Evolutionary conservation across 805 yeast species (phyloP).

Genomic region (Candida oleophila): DNA sequence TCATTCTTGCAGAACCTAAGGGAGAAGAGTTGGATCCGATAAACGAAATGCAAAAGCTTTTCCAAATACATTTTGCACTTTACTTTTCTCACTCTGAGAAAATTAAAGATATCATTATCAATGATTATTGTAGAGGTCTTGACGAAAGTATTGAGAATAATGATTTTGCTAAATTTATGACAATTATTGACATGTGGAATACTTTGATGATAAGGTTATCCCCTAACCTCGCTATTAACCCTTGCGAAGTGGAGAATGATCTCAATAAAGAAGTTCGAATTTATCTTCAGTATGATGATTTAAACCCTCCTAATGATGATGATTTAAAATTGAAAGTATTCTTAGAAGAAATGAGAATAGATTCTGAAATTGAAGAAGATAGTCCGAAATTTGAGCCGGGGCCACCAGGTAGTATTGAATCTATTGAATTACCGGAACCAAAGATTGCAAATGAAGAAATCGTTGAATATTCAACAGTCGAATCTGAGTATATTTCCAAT

Average conservation of each 20-base stretch:
- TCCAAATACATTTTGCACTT: constrained; percentile 39
- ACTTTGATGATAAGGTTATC: constrained; percentile 35
- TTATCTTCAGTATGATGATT: constrained; percentile 14
- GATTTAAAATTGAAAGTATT: constrained; percentile 21
- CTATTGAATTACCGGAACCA: not conserved
- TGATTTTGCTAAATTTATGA: constrained; percentile 35
- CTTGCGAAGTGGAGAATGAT: constrained; percentile 12
- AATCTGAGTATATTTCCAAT: constrained; percentile 2
- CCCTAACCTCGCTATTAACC: constrained; percentile 19
- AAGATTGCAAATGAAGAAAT: not conserved
- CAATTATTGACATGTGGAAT: constrained; percentile 42
- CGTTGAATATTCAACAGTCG: not conserved
- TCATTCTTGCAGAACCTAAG: constrained; percentile 48
- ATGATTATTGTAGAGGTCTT: constrained; percentile 33
- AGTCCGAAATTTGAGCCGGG: constrained; percentile 11
- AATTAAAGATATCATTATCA: constrained; percentile 28
- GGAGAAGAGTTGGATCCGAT: constrained; percentile 61
- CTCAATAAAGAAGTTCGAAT: constrained; percentile 22
- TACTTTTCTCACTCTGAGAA: constrained; percentile 38
- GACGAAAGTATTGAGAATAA: constrained; percentile 30
- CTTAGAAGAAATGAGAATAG: constrained; percentile 15
- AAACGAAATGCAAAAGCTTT: constrained; percentile 53
- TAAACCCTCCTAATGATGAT: constrained; percentile 12
- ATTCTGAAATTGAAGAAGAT: constrained; percentile 1
- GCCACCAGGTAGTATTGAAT: not conserved